Evolutionary conservation across 768 basidiomycete genomes (phyloP), one percentile per base, ranked within the genome.

Genomic region (Hypholoma sublateritium): DNA sequence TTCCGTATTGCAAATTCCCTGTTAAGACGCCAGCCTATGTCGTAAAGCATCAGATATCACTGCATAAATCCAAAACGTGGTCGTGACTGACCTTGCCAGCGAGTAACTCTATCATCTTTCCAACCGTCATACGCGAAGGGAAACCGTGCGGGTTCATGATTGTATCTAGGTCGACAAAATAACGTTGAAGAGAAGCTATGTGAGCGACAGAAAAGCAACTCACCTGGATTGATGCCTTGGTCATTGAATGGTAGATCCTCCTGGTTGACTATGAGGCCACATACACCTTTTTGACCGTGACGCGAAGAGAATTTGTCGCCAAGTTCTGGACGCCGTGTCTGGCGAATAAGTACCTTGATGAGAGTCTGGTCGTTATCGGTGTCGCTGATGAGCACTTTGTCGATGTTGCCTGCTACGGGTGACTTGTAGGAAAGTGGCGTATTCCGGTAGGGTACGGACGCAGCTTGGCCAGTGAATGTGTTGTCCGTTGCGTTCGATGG

Each of bases 111-210:
- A 99, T 97, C 97, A 99, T 99, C 78, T 99, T 99, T 48, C 97
- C 97, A 25, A 99, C 97, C 22, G 97, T 99, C 95, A 95, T 98
- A 53, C 96, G 91, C 56, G 93, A 96, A 4, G 97, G 97, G 80
- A 99, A 98, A 67, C 97, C 97, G 73, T 99, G 97, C 3, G 97
- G 97, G 70, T 99, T 99, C 96, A 99, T 98, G 76, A 99, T 97
- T 16, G 95, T 93, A 73, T 99, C 96, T 89, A 63, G 57, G 55
- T 46, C 71, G 43, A 9, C 50, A 47, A 50, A 64, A 46, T 24
- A 59, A 59, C 19, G 25, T 41, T 56, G 39, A 35, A 52, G 41
- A 56, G 16, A 6, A 7, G 16, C 13, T 13, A 16, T 41, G 17
- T 41, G 39, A 5, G 39, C 41, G 48, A 48, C 43, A 56, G 32